Evolutionary conservation across 768 basidiomycete genomes (phyloP).

Genomic region (Psilocybe cubensis): DNA sequence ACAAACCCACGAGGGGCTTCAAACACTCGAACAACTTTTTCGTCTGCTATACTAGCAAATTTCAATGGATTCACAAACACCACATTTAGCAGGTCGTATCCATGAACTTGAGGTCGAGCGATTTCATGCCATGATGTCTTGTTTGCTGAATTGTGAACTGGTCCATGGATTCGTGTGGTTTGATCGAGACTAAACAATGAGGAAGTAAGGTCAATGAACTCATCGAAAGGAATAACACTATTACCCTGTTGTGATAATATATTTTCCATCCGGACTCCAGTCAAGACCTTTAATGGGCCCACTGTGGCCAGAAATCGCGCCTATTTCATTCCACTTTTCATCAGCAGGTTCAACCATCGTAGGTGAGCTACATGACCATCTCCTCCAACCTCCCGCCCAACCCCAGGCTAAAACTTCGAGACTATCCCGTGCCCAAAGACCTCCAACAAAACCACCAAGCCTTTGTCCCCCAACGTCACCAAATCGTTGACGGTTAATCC

Average conservation of each 20-base stretch:
- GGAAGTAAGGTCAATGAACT: conserved; percentile 28
- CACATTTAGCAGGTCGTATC: conserved; percentile 87
- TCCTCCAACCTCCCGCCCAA: conserved; percentile 94
- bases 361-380: conserved; percentile 62
- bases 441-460: conserved; percentile 91
- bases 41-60: conserved; percentile 93
- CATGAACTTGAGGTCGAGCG: conserved; percentile 93
- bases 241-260: conserved; percentile 85
- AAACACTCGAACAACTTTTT: conserved; percentile 94
- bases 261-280: conserved; percentile 90
- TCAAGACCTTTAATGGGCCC: conserved; percentile 77
- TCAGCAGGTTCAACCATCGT: conserved; percentile 21
- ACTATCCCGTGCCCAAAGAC: conserved; percentile 72
- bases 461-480: conserved; percentile 94
- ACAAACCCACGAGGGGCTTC: conserved; percentile 88
- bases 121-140: conserved; percentile 77
- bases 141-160: conserved; percentile 27
- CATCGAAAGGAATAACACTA: not conserved
- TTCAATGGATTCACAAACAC: conserved; percentile 75
- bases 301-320: conserved; percentile 86
- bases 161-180: conserved; percentile 87
- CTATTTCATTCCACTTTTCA: conserved; percentile 72
- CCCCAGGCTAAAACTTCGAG: conserved; percentile 81
- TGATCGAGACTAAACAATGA: conserved; percentile 66
- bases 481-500: conserved; percentile 91